These are phyloP conservation scores for Blumeria hordei DNA, from an alignment of 2,329 filamentous ascomycete genomes.

Conservation along the genomic window DNA sequence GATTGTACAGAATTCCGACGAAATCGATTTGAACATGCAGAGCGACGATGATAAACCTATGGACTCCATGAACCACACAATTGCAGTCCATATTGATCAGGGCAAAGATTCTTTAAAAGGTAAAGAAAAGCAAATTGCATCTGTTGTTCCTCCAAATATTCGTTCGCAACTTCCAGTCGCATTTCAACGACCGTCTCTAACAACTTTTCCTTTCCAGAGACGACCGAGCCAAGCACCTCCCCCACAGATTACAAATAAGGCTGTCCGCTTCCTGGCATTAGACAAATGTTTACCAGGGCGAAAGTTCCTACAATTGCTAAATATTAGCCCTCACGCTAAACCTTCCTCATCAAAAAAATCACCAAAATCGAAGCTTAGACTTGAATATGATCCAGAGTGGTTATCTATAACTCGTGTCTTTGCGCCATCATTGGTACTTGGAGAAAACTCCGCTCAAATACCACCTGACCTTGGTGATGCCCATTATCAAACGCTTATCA, in stretches of 20 bases:
- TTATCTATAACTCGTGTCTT: slow-evolving; percentile 78
- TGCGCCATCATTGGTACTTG: slow-evolving; percentile 36
- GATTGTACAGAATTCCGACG: too few relatives aligned
- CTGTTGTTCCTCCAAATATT: slow-evolving; percentile 33
- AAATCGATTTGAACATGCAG: background rate
- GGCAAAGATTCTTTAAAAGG: background rate
- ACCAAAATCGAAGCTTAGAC: slow-evolving; percentile 6
- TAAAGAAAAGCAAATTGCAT: background rate
- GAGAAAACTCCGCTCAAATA: slow-evolving; percentile 27
- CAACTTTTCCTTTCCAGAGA: slow-evolving; percentile 14
- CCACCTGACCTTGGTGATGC: slow-evolving; percentile 42
- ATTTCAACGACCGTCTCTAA: slow-evolving; percentile 27
- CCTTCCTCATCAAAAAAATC: background rate
- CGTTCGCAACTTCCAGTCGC: slow-evolving; percentile 54
- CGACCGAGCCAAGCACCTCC: slow-evolving; percentile 40
- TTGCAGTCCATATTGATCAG: background rate
- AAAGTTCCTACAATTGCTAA: slow-evolving; percentile 60
- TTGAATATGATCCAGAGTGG: slow-evolving; percentile 74
- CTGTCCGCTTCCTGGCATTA: slow-evolving; percentile 65
- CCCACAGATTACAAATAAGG: slow-evolving; percentile 47
- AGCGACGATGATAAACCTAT: background rate
- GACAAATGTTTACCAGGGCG: slow-evolving; percentile 71
- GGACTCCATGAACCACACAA: background rate
- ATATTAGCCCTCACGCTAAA: slow-evolving; percentile 23
- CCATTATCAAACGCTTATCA: slow-evolving; percentile 42